Percentiles rank a stretch among this genome's conserved stretches.
phyloP scores from a whole-genome alignment of 106 monocot genomes.

The Posidonia australis region DNA sequence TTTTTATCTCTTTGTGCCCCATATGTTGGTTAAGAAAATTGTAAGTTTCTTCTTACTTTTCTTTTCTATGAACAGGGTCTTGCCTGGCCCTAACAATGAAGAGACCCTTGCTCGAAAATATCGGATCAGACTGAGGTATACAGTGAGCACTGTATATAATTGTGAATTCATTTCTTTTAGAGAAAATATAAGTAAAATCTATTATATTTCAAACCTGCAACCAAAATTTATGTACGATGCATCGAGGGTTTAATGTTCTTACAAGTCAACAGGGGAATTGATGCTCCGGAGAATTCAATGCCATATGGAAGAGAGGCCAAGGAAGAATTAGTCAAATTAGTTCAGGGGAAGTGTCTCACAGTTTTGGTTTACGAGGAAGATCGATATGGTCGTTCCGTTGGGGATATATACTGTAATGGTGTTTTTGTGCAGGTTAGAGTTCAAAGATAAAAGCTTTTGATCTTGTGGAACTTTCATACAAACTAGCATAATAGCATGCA shows the following conservation, averaged over 20 bases:
- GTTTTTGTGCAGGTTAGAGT: conserved; percentile 65
- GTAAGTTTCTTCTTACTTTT: not conserved
- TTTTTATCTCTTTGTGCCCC: not conserved
- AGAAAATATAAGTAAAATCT: not conserved
- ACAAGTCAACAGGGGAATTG: conserved; percentile 61
- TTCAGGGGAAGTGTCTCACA: conserved; percentile 58
- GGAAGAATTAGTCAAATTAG: conserved; percentile 50
- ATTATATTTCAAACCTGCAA: not conserved
- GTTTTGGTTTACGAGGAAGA: conserved; percentile 52
- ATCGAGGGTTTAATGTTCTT: not conserved
- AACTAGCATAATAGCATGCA: not conserved
- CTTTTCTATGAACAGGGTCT: conserved; percentile 23
- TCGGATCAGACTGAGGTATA: conserved; percentile 74
- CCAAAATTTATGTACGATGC: not conserved
- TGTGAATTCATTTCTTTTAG: no score
- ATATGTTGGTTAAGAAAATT: not conserved
- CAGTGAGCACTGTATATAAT: no score
- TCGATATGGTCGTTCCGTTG: conserved; percentile 59
- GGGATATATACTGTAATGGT: conserved; percentile 70
- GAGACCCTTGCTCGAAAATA: conserved; percentile 68
- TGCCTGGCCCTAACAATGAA: conserved; percentile 31
- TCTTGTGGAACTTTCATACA: not conserved
- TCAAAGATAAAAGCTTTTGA: not conserved
- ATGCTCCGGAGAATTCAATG: conserved; percentile 83
- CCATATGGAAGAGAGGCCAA: conserved; percentile 87